Base-by-base conservation (phyloP, 805 yeast genomes). In the Pichia kluyveri region DNA sequence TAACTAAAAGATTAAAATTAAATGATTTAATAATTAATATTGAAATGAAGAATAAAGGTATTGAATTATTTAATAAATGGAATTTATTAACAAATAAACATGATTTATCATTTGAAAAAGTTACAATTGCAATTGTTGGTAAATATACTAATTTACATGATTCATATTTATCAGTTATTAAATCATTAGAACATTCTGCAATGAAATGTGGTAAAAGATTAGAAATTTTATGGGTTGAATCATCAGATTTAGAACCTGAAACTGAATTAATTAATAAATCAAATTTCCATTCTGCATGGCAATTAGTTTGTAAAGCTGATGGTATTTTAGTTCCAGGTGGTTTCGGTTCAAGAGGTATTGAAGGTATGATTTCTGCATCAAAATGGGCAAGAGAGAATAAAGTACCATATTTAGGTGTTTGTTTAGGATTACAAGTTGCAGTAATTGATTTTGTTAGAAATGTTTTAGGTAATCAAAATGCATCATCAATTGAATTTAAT, bases 311-410 rank as follows among this genome's bases (percentile, higher is more conserved):
- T 65, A 80, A 84, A 60, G 96, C 98, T 27, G 96, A 93, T 67
- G 98, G 99, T 68, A 85, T 93, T 54, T 76, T 93, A 51, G 96
- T 93, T 49, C 99, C 99, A 38, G 99, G 99, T 63, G 99, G 99
- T 1, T 93, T 93, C 62, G 99, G 99, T 51, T 69, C 80, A 44
- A 83, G 99, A 68, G 99, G 99, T 69, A 87, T 88, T 51, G 98
- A 93, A 70, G 99, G 99, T 59, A 93, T 93, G 99, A 75, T 93
- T 64, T 72, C 86, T 38, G 99, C 98, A 51, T 95, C 97, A 47
- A 84, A 86, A 68, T 93, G 95, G 84, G 99, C 99, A n/a, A 83
- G 99, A 71, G 96, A 85, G 68, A 88, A 88, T 71, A 78, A 83
- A 61, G 78, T 88, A 50, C 99, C 99, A 44, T 93, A 83, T 69